Evolutionary conservation across 2,329 filamentous ascomycete genomes (phyloP).

Genomic region (Colletotrichum tropicale): DNA sequence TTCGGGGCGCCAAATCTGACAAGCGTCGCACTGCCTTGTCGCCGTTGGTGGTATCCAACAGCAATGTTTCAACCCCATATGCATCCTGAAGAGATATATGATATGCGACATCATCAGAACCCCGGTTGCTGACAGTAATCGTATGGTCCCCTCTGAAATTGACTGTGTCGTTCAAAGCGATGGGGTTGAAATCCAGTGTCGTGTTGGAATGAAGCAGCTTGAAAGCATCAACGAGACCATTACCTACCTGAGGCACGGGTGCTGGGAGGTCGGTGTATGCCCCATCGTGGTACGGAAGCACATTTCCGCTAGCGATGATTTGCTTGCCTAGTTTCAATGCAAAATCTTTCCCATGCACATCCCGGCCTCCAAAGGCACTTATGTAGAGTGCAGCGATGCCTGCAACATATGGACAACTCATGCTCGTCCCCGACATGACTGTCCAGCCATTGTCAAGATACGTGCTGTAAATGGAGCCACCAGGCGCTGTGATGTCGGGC

Average conservation of each 20-base stretch:
- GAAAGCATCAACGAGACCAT: constrained; percentile 44
- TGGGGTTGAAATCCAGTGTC: constrained; percentile 38
- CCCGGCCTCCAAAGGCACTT: constrained; percentile 33
- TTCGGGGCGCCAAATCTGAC: constrained; percentile 13
- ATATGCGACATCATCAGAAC: constrained; percentile 35
- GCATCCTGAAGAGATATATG: constrained; percentile 29
- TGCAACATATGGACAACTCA: constrained; percentile 52
- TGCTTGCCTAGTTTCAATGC: constrained; percentile 29
- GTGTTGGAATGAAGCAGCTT: constrained; percentile 43
- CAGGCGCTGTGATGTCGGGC: constrained; percentile 47
- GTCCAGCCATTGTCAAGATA: constrained; percentile 40
- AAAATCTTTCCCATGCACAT: constrained; percentile 31
- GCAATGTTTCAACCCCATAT: constrained; percentile 38
- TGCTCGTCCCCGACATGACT: constrained; percentile 51
- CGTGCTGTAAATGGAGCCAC: constrained; percentile 44
- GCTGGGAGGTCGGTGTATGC: constrained; percentile 24
- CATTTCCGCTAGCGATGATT: constrained; percentile 36
- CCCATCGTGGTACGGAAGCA: constrained; percentile 29
- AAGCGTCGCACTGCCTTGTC: neutral
- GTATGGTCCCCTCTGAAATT: constrained; percentile 34
- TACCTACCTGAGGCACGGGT: constrained; percentile 44
- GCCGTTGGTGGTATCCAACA: constrained; percentile 3
- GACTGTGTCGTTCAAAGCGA: constrained; percentile 50
- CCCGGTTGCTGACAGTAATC: constrained; percentile 40
- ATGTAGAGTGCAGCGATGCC: constrained; percentile 43